Evolutionary conservation across 2,329 filamentous ascomycete species (phyloP).

Genomic region (Lachnellula suecica): DNA sequence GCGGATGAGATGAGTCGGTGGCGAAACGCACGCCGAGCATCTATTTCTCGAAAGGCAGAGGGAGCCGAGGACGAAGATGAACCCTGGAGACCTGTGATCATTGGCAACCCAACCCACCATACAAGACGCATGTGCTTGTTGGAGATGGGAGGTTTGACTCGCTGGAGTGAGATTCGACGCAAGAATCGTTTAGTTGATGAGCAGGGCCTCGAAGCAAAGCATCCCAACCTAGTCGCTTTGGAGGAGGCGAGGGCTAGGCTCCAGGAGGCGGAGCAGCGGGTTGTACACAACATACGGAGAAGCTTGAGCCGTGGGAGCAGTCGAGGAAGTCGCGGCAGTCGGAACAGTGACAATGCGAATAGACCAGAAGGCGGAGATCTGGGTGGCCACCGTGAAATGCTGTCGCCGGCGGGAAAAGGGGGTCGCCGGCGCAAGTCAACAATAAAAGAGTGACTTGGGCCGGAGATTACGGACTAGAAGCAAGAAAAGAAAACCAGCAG

Average conservation of each 20-base stretch:
- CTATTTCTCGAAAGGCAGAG: conserved; percentile 38
- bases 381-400: conserved; percentile 23
- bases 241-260: conserved; percentile 21
- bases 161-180: conserved; percentile 71
- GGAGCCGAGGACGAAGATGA: conserved; percentile 30
- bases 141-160: conserved; percentile 65
- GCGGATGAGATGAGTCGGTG: conserved; percentile 53
- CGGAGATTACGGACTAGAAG: conserved; percentile 4
- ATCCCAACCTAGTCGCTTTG: conserved; percentile 30
- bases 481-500: neutral
- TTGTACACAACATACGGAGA: conserved; percentile 17
- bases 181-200: conserved; percentile 58
- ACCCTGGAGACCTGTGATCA: conserved; percentile 68
- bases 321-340: conserved; percentile 14
- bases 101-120: conserved; percentile 70
- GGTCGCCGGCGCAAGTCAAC: conserved; percentile 9
- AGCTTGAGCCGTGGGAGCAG: conserved; percentile 16
- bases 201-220: conserved; percentile 29
- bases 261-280: conserved; percentile 22
- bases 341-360: conserved; percentile 14
- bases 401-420: conserved; percentile 16
- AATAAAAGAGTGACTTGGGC: conserved; percentile 5
- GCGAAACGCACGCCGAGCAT: conserved; percentile 48
- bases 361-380: conserved; percentile 19
- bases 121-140: conserved; percentile 69